phyloP scores from a whole-genome alignment of 176 grass and related monocot genomes.

The Ensete ventricosum region DNA sequence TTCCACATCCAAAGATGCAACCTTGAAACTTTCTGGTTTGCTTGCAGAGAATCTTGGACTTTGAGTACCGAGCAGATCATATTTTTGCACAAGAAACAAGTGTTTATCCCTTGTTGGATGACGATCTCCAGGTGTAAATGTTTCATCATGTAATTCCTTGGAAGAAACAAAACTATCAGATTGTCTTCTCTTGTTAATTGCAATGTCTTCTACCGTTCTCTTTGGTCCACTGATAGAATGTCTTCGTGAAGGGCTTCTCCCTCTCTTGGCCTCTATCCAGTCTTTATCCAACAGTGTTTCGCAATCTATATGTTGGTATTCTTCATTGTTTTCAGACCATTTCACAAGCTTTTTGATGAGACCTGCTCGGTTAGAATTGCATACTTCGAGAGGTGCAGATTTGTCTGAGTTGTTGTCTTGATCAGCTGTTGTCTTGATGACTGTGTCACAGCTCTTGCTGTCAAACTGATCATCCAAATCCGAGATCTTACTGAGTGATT shows the following conservation, averaged over 20 bases:
- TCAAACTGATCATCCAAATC: constrained; percentile 30
- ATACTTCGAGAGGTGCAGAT: constrained; percentile 9
- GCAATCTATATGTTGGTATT: constrained; percentile 30
- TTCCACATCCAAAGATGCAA: constrained; percentile 51
- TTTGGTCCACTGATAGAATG: constrained; percentile 82
- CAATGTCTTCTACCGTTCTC: constrained; percentile 44
- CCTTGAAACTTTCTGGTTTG: constrained; percentile 60
- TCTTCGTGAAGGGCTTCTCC: constrained; percentile 49
- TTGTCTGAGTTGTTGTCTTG: background rate
- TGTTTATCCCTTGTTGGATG: constrained; percentile 24
- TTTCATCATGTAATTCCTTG: constrained; percentile 42
- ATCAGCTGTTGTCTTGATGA: background rate
- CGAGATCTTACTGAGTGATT: constrained; percentile 35
- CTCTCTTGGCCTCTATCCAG: constrained; percentile 61
- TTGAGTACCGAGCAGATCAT: constrained; percentile 48
- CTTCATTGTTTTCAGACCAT: constrained; percentile 58
- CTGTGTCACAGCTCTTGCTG: constrained; percentile 11
- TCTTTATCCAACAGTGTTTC: constrained; percentile 61
- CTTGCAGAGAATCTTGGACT: constrained; percentile 52
- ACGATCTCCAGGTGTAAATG: constrained; percentile 21
- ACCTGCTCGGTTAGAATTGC: constrained; percentile 22
- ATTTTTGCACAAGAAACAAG: constrained; percentile 33
- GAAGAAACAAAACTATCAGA: constrained; percentile 86
- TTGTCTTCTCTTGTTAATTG: constrained; percentile 61
- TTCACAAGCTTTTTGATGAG: constrained; percentile 48